Conservation (phyloP, 306 rosid genomes). For the Gastrolobium villosum region DNA sequence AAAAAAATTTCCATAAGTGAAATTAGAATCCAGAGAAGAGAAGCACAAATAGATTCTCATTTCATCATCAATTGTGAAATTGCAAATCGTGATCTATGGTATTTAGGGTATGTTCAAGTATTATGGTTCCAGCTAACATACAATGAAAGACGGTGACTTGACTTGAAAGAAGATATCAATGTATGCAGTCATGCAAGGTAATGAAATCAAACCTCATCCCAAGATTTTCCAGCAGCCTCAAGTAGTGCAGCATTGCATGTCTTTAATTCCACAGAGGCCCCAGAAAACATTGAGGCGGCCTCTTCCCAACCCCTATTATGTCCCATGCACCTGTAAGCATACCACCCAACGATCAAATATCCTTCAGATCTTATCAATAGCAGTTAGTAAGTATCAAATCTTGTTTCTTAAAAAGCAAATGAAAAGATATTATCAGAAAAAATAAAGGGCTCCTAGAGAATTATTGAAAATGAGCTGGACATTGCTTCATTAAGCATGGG, state of each 20-base stretch:
- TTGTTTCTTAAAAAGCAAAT: not conserved
- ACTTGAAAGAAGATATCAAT: constrained; percentile 33
- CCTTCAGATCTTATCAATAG: constrained; percentile 20
- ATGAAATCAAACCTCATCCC: constrained; percentile 83
- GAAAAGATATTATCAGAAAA: constrained; percentile 17
- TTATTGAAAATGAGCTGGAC: constrained; percentile 23
- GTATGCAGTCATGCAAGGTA: constrained; percentile 24
- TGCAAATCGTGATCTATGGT: not conserved
- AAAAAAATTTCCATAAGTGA: not conserved
- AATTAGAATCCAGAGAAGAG: constrained; percentile 10
- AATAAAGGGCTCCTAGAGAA: not conserved
- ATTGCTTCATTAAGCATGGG: constrained; percentile 18
- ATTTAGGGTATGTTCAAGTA: not conserved
- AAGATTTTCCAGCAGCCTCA: constrained; percentile 86
- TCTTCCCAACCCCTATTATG: constrained; percentile 99
- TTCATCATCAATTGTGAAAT: constrained; percentile 22
- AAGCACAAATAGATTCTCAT: not conserved
- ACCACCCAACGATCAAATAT: constrained; percentile 47
- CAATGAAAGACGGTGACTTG: not conserved
- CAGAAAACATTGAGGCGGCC: constrained; percentile 95
- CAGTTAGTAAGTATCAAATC: constrained; percentile 1
- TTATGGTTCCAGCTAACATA: constrained; percentile 8
- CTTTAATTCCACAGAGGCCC: constrained; percentile 85
- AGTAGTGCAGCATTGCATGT: constrained; percentile 96
- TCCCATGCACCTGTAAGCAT: constrained; percentile 90